phyloP scores from a whole-genome alignment of 1,284 basidiomycete species.

The Sutorius eximius region DNA sequence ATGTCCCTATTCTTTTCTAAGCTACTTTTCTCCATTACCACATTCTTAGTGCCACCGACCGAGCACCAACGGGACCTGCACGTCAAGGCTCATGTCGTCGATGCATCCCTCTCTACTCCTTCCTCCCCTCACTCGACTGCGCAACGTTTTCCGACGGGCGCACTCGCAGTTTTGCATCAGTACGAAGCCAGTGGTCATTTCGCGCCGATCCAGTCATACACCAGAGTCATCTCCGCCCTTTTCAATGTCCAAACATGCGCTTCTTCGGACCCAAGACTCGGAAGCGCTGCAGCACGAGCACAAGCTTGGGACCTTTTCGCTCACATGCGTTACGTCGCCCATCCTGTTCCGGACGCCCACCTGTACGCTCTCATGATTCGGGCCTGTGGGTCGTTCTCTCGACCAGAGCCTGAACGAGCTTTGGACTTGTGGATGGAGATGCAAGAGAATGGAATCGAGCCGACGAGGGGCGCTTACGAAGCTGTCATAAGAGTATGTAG shows the following conservation, averaged over 20 bases:
- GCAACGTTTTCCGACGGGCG: constrained; percentile 49
- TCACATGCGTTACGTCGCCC: constrained; percentile 94
- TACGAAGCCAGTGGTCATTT: constrained; percentile 61
- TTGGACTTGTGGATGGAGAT: constrained; percentile 94
- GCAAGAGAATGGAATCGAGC: constrained; percentile 57
- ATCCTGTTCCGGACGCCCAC: constrained; percentile 73
- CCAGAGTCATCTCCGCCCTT: constrained; percentile 59
- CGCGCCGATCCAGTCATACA: constrained; percentile 67
- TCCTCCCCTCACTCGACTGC: constrained; percentile 30
- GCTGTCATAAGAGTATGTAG: constrained; percentile 81
- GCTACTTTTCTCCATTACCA: background rate
- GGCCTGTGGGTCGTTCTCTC: constrained; percentile 66
- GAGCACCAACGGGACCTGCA: constrained; percentile 66
- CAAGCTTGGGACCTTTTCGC: constrained; percentile 93
- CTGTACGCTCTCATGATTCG: constrained; percentile 88
- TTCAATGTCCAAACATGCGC: constrained; percentile 48
- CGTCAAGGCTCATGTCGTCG: constrained; percentile 56
- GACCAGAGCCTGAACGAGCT: constrained; percentile 85
- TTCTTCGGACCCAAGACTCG: constrained; percentile 28
- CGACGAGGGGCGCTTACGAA: constrained; percentile 75
- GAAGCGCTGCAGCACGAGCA: constrained; percentile 46
- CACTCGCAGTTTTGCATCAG: constrained; percentile 60
- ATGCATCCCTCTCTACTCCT: constrained; percentile 7
- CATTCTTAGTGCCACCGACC: constrained; percentile 43
- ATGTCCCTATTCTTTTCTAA: constrained; percentile 10